Evolutionary conservation across 2,329 filamentous ascomycete species (phyloP).

Genomic region (Lachnellula arida): DNA sequence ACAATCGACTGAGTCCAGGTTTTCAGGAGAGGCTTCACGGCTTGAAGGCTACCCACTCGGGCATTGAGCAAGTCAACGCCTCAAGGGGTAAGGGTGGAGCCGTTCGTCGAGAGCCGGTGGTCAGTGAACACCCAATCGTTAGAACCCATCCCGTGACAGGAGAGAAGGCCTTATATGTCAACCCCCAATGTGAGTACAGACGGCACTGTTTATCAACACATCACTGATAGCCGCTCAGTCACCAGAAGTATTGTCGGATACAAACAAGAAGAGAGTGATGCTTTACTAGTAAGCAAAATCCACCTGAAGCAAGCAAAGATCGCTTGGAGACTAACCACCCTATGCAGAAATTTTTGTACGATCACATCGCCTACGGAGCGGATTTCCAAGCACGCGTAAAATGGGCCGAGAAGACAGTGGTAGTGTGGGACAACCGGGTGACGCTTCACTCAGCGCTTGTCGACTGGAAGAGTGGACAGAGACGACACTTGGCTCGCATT

Average conservation of each 20-base stretch:
- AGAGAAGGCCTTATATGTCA: constrained; percentile 79
- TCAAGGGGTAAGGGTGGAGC: constrained; percentile 64
- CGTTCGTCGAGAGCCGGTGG: constrained; percentile 70
- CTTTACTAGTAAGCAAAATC: constrained; percentile 44
- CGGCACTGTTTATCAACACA: not conserved
- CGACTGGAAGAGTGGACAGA: constrained; percentile 75
- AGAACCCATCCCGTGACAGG: constrained; percentile 78
- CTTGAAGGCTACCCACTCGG: constrained; percentile 75
- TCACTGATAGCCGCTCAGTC: constrained; percentile 43
- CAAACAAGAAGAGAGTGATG: constrained; percentile 83
- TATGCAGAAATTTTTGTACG: constrained; percentile 69
- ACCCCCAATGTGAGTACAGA: constrained; percentile 65
- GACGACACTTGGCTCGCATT: constrained; percentile 75
- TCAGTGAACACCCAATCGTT: constrained; percentile 70
- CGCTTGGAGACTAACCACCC: constrained; percentile 55
- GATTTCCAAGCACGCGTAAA: constrained; percentile 72
- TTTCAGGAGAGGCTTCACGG: constrained; percentile 80
- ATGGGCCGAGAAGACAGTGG: constrained; percentile 75
- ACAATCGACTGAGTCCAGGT: constrained; percentile 70
- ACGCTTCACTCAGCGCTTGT: constrained; percentile 74
- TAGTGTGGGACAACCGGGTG: constrained; percentile 82
- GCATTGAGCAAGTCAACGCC: constrained; percentile 71
- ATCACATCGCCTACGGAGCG: constrained; percentile 66
- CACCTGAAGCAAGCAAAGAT: not conserved
- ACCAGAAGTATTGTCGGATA: constrained; percentile 75